A percentile compares a stretch with the other conserved stretches of the same genome.
Evolutionary conservation across 1,284 basidiomycete genomes (phyloP).

Genomic region (Ceratobasidium sp.): DNA sequence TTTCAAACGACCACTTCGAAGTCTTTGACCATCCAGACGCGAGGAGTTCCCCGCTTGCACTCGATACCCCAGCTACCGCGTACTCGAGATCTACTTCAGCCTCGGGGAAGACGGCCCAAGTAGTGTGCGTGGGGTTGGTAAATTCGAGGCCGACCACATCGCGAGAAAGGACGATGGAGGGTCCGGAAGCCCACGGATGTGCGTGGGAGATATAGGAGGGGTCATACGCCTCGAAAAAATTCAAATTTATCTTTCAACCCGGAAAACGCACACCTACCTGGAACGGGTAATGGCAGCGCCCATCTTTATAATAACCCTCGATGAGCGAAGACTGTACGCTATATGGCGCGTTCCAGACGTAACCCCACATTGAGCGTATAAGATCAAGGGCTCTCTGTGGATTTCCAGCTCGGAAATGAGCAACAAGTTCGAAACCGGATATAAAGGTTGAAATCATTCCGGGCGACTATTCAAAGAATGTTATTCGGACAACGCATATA

Average conservation of each 20-base stretch:
- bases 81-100: slow-evolving; percentile 26
- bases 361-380: slow-evolving; percentile 33
- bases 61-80: slow-evolving; percentile 34
- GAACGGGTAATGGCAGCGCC: slow-evolving; percentile 39
- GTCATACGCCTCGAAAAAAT: slow-evolving; percentile 27
- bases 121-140: slow-evolving; percentile 24
- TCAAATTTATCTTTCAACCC: neutral
- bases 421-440: slow-evolving; percentile 40
- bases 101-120: slow-evolving; percentile 29
- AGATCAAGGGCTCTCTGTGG: slow-evolving; percentile 26
- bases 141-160: slow-evolving; percentile 29
- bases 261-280: slow-evolving; percentile 6
- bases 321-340: slow-evolving; percentile 40
- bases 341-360: slow-evolving; percentile 39
- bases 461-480: slow-evolving; percentile 18
- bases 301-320: slow-evolving; percentile 38
- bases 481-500: neutral
- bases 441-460: slow-evolving; percentile 43
- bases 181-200: slow-evolving; percentile 41
- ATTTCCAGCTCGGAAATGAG: slow-evolving; percentile 32
- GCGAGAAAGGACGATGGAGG: slow-evolving; percentile 42
- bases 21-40: slow-evolving; percentile 39
- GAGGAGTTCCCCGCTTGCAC: slow-evolving; percentile 15
- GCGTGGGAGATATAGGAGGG: slow-evolving; percentile 40
- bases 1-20: slow-evolving; percentile 29